Conservation (phyloP, 2,329 filamentous ascomycete genomes). For the Pseudogymnoascus sp. region DNA sequence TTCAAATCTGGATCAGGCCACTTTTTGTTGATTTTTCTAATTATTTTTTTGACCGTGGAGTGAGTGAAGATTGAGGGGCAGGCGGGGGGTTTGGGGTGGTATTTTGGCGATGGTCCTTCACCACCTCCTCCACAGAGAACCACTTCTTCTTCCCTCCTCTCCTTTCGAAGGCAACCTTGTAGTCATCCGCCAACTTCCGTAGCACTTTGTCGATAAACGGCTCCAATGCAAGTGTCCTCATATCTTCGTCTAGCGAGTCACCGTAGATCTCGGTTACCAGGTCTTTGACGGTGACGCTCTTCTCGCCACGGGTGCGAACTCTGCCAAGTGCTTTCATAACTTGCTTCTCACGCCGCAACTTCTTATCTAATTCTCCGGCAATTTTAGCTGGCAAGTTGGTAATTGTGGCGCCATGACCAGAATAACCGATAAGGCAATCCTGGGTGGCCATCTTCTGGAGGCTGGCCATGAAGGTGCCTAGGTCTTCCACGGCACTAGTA, state of each 20-base stretch:
- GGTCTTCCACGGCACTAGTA: conserved; percentile 71
- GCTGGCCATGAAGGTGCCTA: conserved; percentile 56
- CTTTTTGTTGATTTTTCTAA: background rate
- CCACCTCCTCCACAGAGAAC: background rate
- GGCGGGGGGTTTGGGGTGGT: no score
- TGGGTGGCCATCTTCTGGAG: conserved; percentile 57
- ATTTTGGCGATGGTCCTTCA: background rate
- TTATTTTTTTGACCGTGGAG: background rate
- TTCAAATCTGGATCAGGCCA: background rate
- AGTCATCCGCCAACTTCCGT: conserved; percentile 64
- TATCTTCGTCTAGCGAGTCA: conserved; percentile 55
- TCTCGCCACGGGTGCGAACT: conserved; percentile 19
- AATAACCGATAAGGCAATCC: conserved; percentile 62
- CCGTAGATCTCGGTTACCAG: conserved; percentile 74
- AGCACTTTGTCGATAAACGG: conserved; percentile 67
- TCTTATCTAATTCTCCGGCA: conserved; percentile 63
- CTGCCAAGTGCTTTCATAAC: conserved; percentile 39
- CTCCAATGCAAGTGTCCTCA: conserved; percentile 57
- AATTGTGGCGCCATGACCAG: conserved; percentile 75
- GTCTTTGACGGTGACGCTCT: conserved; percentile 48
- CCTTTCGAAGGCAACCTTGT: conserved; percentile 39
- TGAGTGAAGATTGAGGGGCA: no score
- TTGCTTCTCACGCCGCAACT: conserved; percentile 67
- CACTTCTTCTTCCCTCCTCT: conserved; percentile 3
- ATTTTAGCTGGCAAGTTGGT: conserved; percentile 61